Base-by-base conservation (phyloP, 2,329 filamentous ascomycete genomes). In the Trichoderma sp. region DNA sequence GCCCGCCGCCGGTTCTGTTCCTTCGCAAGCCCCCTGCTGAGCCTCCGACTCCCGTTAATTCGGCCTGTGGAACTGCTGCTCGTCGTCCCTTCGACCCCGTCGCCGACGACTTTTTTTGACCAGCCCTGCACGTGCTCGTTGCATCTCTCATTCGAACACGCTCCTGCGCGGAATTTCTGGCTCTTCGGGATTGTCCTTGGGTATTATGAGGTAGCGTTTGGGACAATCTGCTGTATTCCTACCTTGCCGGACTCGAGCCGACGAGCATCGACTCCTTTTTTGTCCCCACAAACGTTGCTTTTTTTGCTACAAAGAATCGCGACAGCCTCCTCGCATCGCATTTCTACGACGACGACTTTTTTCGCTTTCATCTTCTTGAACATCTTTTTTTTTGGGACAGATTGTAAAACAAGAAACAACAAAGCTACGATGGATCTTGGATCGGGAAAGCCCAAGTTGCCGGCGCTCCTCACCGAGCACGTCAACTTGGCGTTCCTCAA, bases 401-500 rank as follows among this genome's bases (percentile, higher is more conserved):
- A 52, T 32, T n/a, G 24, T 28, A 59, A 28, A 26, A 24, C 4
- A 46, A 30, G n/a, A 39, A 46, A 46, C 34, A 49, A 60, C 61
- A 78, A 66, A 49, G 7, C 14, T 68, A 82, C 82, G 81, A 79
- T 80, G 73, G 80, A 81, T 73, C 73, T 81, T 56, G 69, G 78
- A 68, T 76, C 80, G 70, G 77, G 79, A 71, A 83, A 83, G 76
- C 78, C 80, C 61, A 79, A 80, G 74, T 77, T 80, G 24, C 80
- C 81, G 59, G 77, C 79, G 43, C 75, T 81, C 14, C 79, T 79
- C 75, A 79, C 79, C 37, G 79, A 81, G 58, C 79, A 80, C 56
- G 72, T 83, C 59, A 81, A 81, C 72, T 73, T 82, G 61, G 79
- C 80, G 16, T 79, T 82, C 59, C 75, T 83, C 66, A 83, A 81